These are phyloP conservation scores for Pluteus cervinus DNA, from an alignment of 768 basidiomycete genomes.

Conservation along the genomic window DNA sequence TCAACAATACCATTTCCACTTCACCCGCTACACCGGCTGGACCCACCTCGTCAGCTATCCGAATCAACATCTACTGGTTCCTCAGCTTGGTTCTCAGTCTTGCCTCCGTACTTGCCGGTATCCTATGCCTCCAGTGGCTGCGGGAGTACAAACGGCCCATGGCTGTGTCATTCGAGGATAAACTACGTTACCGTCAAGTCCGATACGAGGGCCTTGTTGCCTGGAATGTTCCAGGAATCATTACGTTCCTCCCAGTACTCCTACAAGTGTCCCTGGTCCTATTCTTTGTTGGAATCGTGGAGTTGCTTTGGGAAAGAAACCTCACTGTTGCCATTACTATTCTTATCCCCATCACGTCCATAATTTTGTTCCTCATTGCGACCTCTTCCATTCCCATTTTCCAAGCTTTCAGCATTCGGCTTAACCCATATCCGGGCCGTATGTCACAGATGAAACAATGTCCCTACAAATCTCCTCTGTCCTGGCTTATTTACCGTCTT, in stretches of 20 bases:
- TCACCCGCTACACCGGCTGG: too few species aligned
- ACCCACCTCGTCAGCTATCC: slow-evolving; percentile 1
- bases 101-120: slow-evolving; percentile 14
- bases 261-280: slow-evolving; percentile 17
- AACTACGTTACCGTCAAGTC: slow-evolving; percentile 14
- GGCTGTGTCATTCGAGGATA: slow-evolving; percentile 8
- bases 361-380: slow-evolving; percentile 11
- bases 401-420: neutral
- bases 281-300: slow-evolving; percentile 18
- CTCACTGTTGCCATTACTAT: slow-evolving; percentile 12
- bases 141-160: slow-evolving; percentile 15
- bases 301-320: slow-evolving; percentile 15
- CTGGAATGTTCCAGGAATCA: slow-evolving; percentile 16
- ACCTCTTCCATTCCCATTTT: slow-evolving; percentile 12
- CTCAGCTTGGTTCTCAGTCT: slow-evolving; percentile 16
- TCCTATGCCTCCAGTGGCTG: slow-evolving; percentile 18
- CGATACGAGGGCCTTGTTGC: slow-evolving; percentile 14
- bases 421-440: too few species aligned
- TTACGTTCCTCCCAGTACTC: slow-evolving; percentile 17
- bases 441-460: slow-evolving; percentile 4
- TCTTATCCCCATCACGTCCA: slow-evolving; percentile 8
- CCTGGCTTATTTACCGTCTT: slow-evolving; percentile 7
- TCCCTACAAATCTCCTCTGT: slow-evolving; percentile 13
- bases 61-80: slow-evolving; percentile 16
- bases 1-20: neutral